Base-by-base conservation (phyloP, 257 asterid species). In the Solanum verrucosum region DNA sequence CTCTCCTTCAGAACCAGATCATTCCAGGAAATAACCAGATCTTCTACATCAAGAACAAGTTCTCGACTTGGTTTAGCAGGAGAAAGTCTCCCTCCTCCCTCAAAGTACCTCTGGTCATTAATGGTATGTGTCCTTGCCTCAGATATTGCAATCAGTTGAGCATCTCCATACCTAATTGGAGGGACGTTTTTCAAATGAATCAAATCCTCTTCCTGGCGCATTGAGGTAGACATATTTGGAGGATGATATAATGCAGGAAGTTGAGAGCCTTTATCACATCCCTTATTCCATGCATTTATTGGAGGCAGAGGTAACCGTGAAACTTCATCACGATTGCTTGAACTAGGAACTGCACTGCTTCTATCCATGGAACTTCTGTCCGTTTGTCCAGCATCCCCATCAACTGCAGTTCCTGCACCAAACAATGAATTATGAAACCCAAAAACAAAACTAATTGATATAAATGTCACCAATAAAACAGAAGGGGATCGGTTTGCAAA, bases 1-100 rank as follows among this genome's bases (percentile, higher is more conserved):
- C 88, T 93, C 94, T 97, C 98, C 92, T 92, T 97, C 29, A 96
- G 70, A 73, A 88, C 95, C 92, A 97, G 98, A 91, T 97, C 99
- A 86, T 91, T 94, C 98, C 98, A 95, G 11, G 98, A 96, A 85
- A 97, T 97, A 87, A 92, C 92, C 83, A 97, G 90, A 90, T 95
- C 99, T 85, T 93, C 98, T 21, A 94, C 91, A n/a, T 94, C 98
- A 90, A 94, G 91, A 78, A 89, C 74, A 91, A 91, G 89, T 87
- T 92, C 95, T 60, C 86, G 72, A 88, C 90, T 90, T 83, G 93
- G 11, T 88, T 70, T 91, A 35, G 92, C 77, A 86, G 94, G 95
- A 88, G 93, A 68, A 29, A 92, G 71, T 88, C 88, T 94, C 88
- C 93, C 90, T 78, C 93, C 95, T 78, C 93, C 95, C 89, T 79